Evolutionary conservation across 164 flowering plant genomes (phyloP).

Genomic region (Tinospora cordifolia): DNA sequence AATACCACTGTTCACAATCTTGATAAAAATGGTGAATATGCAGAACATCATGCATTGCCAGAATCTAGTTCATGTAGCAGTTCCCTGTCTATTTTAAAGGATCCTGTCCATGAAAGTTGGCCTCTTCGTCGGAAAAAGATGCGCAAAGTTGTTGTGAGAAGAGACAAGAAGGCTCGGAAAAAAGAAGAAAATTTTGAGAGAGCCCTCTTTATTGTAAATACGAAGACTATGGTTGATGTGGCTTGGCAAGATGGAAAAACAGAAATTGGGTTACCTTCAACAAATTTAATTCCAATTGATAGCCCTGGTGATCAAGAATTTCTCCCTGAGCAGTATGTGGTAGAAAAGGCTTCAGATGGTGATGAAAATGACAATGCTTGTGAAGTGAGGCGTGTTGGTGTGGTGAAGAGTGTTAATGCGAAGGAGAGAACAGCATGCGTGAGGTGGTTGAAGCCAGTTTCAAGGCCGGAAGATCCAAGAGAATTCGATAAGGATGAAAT

Average conservation of each 20-base stretch:
- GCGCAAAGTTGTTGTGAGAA: slow-evolving; percentile 59
- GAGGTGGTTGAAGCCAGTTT: slow-evolving; percentile 81
- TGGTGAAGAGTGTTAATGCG: slow-evolving; percentile 87
- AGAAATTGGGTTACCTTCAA: slow-evolving; percentile 45
- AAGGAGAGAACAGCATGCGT: slow-evolving; percentile 86
- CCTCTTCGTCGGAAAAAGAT: slow-evolving; percentile 74
- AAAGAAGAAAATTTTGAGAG: slow-evolving; percentile 74
- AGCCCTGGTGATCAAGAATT: slow-evolving; percentile 96
- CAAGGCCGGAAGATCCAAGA: slow-evolving; percentile 74
- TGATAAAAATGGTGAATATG: slow-evolving; percentile 27
- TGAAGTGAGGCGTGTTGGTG: slow-evolving; percentile 76
- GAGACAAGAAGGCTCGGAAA: slow-evolving; percentile 65
- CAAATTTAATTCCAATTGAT: slow-evolving; percentile 69
- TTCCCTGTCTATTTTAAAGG: slow-evolving; percentile 46
- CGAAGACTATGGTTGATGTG: slow-evolving; percentile 76
- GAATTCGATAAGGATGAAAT: slow-evolving; percentile 89
- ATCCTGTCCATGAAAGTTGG: slow-evolving; percentile 49
- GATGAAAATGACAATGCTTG: slow-evolving; percentile 37
- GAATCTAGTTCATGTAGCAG: slow-evolving; percentile 42
- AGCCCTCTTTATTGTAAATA: slow-evolving; percentile 64
- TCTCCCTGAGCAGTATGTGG: slow-evolving; percentile 87
- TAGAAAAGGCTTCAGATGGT: slow-evolving; percentile 80
- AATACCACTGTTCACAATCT: slow-evolving; percentile 25
- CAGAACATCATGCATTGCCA: slow-evolving; percentile 20
- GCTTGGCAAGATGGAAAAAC: slow-evolving; percentile 83